These are phyloP conservation scores for slime mould (Dictyostelium discoideum) DNA, from an alignment of 78 protist species.

Conservation along the genomic window DNA sequence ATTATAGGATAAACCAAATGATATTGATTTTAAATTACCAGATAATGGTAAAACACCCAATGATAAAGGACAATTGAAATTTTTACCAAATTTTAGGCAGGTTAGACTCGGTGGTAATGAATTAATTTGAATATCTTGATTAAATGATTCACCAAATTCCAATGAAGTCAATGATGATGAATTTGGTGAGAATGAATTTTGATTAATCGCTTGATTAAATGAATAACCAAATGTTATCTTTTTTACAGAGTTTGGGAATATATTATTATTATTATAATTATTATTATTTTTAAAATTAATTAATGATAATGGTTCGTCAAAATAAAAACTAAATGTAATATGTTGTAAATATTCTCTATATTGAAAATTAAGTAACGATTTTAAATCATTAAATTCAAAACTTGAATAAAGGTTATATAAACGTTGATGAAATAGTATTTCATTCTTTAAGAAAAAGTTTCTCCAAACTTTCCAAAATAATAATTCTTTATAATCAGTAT, in stretches of 20 bases:
- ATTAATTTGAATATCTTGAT: not conserved
- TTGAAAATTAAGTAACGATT: not conserved
- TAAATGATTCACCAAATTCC: not conserved
- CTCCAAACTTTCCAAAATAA: not conserved
- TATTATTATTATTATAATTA: no score
- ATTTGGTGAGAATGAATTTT: not conserved
- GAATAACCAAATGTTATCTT: not conserved
- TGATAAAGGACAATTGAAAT: not conserved
- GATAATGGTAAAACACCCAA: not conserved
- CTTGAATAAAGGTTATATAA: not conserved
- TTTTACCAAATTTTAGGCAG: not conserved
- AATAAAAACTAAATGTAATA: not conserved
- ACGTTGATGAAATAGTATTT: not conserved
- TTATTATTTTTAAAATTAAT: not conserved
- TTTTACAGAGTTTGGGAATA: not conserved
- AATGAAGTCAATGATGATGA: not conserved
- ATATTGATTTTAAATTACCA: not conserved
- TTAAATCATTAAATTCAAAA: not conserved
- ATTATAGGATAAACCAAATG: conserved; percentile 20
- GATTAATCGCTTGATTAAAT: not conserved
- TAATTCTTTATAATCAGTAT: not conserved
- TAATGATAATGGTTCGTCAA: not conserved
- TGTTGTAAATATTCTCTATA: not conserved
- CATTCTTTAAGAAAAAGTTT: not conserved
- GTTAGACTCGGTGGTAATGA: not conserved